These are phyloP conservation scores for Candida boidinii DNA, from an alignment of 805 yeast genomes.

Conservation along the genomic window DNA sequence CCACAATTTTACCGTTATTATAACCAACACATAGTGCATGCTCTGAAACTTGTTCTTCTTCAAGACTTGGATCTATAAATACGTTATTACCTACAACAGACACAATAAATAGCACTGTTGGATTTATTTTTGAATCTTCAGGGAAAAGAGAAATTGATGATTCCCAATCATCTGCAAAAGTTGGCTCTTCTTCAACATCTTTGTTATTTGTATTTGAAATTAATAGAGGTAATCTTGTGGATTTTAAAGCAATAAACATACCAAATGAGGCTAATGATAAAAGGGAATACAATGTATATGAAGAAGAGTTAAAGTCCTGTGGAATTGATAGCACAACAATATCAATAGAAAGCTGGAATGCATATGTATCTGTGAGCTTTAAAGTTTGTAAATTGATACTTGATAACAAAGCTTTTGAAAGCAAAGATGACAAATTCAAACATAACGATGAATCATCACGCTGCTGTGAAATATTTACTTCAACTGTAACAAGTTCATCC, in stretches of 20 bases:
- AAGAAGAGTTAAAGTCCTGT: conserved; percentile 27
- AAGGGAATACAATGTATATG: conserved; percentile 59
- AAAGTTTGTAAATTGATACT: conserved; percentile 47
- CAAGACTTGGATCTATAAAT: conserved; percentile 78
- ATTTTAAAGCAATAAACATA: conserved; percentile 68
- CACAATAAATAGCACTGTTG: conserved; percentile 70
- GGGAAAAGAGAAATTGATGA: conserved; percentile 39
- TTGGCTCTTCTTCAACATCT: conserved; percentile 80
- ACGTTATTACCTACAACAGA: conserved; percentile 67
- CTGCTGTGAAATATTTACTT: conserved; percentile 71
- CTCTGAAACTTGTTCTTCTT: conserved; percentile 83
- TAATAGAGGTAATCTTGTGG: conserved; percentile 68
- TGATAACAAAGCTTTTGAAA: conserved; percentile 44
- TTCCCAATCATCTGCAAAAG: conserved; percentile 85
- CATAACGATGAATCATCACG: conserved; percentile 74
- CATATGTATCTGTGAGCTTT: conserved; percentile 62
- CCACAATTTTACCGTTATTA: conserved; percentile 53
- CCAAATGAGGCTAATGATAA: conserved; percentile 68
- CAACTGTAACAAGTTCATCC: conserved; percentile 55
- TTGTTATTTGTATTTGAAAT: conserved; percentile 57
- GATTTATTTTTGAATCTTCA: conserved; percentile 34
- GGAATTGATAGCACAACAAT: conserved; percentile 66
- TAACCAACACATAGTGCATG: conserved; percentile 73
- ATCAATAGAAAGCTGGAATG: conserved; percentile 73
- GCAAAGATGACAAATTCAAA: conserved; percentile 50